Percentiles rank a stretch among this genome's conserved stretches.
phyloP scores from a whole-genome alignment of 2,329 filamentous ascomycete species.

The Calonectria fujianensis region DNA sequence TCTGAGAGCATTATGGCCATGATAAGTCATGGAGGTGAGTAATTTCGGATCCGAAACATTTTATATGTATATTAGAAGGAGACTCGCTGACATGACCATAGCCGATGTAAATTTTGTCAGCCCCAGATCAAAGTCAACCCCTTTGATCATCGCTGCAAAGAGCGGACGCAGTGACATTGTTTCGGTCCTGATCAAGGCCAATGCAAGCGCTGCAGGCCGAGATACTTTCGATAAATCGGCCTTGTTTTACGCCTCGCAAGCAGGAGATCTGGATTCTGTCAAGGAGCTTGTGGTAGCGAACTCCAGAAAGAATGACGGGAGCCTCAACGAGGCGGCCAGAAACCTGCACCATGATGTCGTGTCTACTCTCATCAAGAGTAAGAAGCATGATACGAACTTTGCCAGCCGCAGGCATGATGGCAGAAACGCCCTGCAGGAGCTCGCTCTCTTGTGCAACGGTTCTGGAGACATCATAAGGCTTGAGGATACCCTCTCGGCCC shows the following conservation, averaged over 20 bases:
- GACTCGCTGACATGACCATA: background rate
- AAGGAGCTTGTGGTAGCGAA: constrained; percentile 28
- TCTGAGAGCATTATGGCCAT: background rate
- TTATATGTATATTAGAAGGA: too few relatives aligned
- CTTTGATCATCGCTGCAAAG: constrained; percentile 27
- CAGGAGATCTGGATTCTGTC: constrained; percentile 22
- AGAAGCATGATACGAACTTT: constrained; percentile 32
- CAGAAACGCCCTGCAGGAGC: constrained; percentile 36
- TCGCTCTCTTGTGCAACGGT: constrained; percentile 26
- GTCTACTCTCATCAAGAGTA: constrained; percentile 19
- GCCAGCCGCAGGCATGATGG: constrained; percentile 27
- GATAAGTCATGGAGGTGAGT: constrained; percentile 17
- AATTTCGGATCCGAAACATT: background rate
- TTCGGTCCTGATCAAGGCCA: constrained; percentile 18
- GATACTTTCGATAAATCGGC: constrained; percentile 18
- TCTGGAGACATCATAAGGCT: background rate
- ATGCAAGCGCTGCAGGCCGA: background rate
- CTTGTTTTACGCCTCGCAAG: constrained; percentile 31
- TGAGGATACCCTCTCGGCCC: constrained; percentile 31
- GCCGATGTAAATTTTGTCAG: constrained; percentile 10
- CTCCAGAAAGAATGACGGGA: constrained; percentile 29
- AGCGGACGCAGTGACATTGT: constrained; percentile 11
- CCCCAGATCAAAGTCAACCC: constrained; percentile 5
- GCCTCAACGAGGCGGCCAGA: constrained; percentile 41
- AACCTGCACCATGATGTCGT: constrained; percentile 37